These are phyloP conservation scores for Apocynum venetum DNA, from an alignment of 257 asterid genomes.

Conservation along the genomic window DNA sequence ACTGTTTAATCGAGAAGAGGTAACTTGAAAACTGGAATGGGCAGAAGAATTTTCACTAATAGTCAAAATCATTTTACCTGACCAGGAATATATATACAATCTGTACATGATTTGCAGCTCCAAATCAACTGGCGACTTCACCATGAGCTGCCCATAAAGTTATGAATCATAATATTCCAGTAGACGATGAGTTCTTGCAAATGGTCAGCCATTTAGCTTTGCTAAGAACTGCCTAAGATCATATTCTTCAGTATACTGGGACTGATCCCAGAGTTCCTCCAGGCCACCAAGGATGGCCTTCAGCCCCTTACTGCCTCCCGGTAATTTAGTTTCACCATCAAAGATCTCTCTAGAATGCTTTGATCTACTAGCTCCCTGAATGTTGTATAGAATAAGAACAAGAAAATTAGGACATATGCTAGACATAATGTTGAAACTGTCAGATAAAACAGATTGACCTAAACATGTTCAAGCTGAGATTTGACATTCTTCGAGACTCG, in stretches of 20 bases:
- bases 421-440: not conserved
- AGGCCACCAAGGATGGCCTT: slow-evolving; percentile 90
- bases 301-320: slow-evolving; percentile 70
- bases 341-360: slow-evolving; percentile 33
- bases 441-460: not conserved
- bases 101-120: slow-evolving; percentile 6
- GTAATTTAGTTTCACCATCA: slow-evolving; percentile 48
- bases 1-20: not conserved
- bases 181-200: no score
- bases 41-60: not conserved
- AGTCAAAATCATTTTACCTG: slow-evolving; percentile 8
- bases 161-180: not conserved
- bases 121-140: not conserved
- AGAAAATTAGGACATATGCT: not conserved
- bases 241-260: slow-evolving; percentile 96
- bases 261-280: slow-evolving; percentile 99
- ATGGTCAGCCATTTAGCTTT: slow-evolving; percentile 65
- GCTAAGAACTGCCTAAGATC: slow-evolving; percentile 76
- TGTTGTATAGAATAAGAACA: not conserved
- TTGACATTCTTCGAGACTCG: not conserved
- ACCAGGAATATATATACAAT: slow-evolving; percentile 1
- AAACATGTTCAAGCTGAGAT: not conserved
- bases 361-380: slow-evolving; percentile 57
- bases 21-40: not conserved
- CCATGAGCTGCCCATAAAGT: not conserved